Conservation (phyloP, 2,329 filamentous ascomycete species). For the Aureobasidium melanogenum region DNA sequence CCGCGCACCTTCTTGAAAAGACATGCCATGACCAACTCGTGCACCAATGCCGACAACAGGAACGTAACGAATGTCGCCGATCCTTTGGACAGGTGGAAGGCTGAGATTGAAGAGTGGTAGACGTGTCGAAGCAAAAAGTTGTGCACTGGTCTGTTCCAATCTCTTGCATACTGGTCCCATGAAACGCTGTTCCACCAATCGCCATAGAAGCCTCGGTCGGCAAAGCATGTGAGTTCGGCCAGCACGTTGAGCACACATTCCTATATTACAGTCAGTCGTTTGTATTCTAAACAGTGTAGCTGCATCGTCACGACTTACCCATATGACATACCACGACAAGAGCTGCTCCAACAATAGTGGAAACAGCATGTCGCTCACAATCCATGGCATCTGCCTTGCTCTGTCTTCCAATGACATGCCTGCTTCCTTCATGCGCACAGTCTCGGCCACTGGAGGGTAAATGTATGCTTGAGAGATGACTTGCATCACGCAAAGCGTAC, state of each 20-base stretch:
- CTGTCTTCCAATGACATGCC: slow-evolving; percentile 53
- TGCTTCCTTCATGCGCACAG: slow-evolving; percentile 57
- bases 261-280: neutral
- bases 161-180: slow-evolving; percentile 70
- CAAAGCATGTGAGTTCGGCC: slow-evolving; percentile 67
- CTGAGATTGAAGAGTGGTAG: slow-evolving; percentile 68
- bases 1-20: slow-evolving; percentile 70
- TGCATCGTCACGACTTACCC: slow-evolving; percentile 49
- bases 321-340: slow-evolving; percentile 72
- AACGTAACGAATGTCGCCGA: slow-evolving; percentile 70
- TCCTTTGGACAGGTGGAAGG: slow-evolving; percentile 59
- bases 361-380: slow-evolving; percentile 66
- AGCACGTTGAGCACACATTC: slow-evolving; percentile 58
- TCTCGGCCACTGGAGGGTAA: slow-evolving; percentile 63
- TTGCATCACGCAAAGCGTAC: slow-evolving; percentile 69
- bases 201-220: slow-evolving; percentile 61
- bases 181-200: slow-evolving; percentile 46
- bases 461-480: slow-evolving; percentile 68
- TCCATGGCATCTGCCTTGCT: slow-evolving; percentile 61
- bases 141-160: slow-evolving; percentile 77
- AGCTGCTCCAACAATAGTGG: slow-evolving; percentile 73
- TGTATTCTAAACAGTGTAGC: slow-evolving; percentile 4
- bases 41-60: slow-evolving; percentile 59
- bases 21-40: slow-evolving; percentile 73
- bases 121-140: slow-evolving; percentile 71